Conservation (phyloP, 2,329 filamentous ascomycete species). For the Cladorrhinum sp. region DNA sequence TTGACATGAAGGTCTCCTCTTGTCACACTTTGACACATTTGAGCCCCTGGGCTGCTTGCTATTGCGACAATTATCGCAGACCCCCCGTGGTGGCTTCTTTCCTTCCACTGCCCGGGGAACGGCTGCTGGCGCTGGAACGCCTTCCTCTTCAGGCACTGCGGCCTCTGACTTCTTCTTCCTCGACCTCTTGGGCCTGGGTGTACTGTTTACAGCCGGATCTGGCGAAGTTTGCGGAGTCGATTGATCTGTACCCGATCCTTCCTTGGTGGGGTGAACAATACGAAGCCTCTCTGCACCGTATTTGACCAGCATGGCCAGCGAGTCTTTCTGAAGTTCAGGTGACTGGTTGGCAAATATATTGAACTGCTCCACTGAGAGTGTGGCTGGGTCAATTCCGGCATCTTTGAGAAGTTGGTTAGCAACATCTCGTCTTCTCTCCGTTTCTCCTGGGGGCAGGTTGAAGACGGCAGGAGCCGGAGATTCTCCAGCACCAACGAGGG, state of each 20-base stretch:
- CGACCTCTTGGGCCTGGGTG: slow-evolving; percentile 27
- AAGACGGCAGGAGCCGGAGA: slow-evolving; percentile 27
- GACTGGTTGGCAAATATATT: slow-evolving; percentile 59
- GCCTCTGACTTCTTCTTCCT: slow-evolving; percentile 28
- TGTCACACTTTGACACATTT: slow-evolving; percentile 45
- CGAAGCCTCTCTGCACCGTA: slow-evolving; percentile 56
- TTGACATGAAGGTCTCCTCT: slow-evolving; percentile 39
- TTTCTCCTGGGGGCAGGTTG: slow-evolving; percentile 45
- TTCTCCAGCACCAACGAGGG: slow-evolving; percentile 17
- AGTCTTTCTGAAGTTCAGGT: slow-evolving; percentile 52
- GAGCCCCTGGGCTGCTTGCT: slow-evolving; percentile 29
- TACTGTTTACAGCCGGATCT: slow-evolving; percentile 5
- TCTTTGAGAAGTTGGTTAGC: slow-evolving; percentile 47
- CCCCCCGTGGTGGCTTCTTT: slow-evolving; percentile 30
- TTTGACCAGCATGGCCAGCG: slow-evolving; percentile 53
- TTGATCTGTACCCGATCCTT: slow-evolving; percentile 27
- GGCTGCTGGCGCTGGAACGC: background rate
- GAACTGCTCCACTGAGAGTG: slow-evolving; percentile 54
- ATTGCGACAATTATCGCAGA: slow-evolving; percentile 38
- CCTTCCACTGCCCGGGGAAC: background rate
- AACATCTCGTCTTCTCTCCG: slow-evolving; percentile 46
- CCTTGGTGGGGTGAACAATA: slow-evolving; percentile 52
- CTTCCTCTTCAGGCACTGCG: slow-evolving; percentile 9
- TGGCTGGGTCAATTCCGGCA: slow-evolving; percentile 49
- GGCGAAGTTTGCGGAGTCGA: slow-evolving; percentile 27